Evolutionary conservation across 768 basidiomycete genomes (phyloP), one percentile per base, ranked within the genome.

Genomic region (Termitomyces sp.): DNA sequence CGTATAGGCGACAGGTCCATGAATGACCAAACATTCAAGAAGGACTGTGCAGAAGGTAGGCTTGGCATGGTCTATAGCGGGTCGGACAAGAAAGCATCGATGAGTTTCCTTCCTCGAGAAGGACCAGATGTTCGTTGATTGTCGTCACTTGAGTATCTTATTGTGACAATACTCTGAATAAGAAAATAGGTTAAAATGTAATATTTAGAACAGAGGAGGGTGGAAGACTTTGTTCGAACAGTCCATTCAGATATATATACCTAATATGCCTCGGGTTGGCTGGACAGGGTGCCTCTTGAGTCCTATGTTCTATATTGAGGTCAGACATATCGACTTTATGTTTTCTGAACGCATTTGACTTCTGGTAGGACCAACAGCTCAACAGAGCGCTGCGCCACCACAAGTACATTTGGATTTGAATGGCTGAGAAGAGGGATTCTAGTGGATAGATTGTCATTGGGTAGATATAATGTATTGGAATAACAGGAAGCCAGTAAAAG

Each of bases 1-100:
- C 30, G 2, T 64, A 65, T 6, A 73, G 75, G 0, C 60, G 41
- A 50, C 64, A 65, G 51, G 55, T 68, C n/a, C 74, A 79, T 67
- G 64, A 68, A 32, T 69, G 60, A 63, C 13, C 67, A 67, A 7
- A 63, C 51, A 51, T 62, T 63, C 32, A 65, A 67, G 9, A 63
- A 58, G n/a, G 65, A 68, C 11, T 74, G 70, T 5, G n/a, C 13
- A 7, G 32, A 33, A 22, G 59, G 60, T 5, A 14, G 32, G 32
- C 6, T 16, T 33, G 32, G 22, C n/a, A 60, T 18, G 41, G 43
- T 68, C 24, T 62, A 61, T 32, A 16, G 32, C 20, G 60, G 57
- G 54, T 16, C 61, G 32, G 51, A 63, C 49, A 65, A 63, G 44
- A 64, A 62, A 22, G 33, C 3, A 40, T 16, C 36, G n/a, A 55